Evolutionary conservation across 352 stramenopile species (phyloP).

Genomic region (Lagenidium sp.): DNA sequence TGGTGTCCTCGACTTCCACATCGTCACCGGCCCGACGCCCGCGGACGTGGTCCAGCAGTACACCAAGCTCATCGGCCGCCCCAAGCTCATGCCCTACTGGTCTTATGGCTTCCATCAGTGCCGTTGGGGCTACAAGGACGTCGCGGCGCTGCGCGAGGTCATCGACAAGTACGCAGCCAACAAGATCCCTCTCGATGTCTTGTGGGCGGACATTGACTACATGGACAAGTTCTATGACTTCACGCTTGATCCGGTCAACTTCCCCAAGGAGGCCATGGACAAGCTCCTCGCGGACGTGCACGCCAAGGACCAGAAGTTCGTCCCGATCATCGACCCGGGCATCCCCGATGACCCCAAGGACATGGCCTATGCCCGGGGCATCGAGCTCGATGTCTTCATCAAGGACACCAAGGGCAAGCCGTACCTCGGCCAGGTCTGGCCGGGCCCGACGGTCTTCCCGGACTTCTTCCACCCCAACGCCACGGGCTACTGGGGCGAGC

Average conservation of each 20-base stretch:
- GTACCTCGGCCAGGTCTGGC: slow-evolving; percentile 74
- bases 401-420: slow-evolving; percentile 53
- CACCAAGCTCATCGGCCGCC: slow-evolving; percentile 34
- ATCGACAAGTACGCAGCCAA: slow-evolving; percentile 24
- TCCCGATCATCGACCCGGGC: slow-evolving; percentile 78
- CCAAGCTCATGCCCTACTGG: slow-evolving; percentile 50
- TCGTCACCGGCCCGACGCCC: slow-evolving; percentile 33
- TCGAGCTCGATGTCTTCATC: slow-evolving; percentile 69
- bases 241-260: slow-evolving; percentile 39
- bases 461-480: slow-evolving; percentile 76
- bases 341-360: slow-evolving; percentile 50
- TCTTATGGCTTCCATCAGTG: slow-evolving; percentile 60
- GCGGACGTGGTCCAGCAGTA: slow-evolving; percentile 35
- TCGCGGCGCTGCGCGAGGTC: slow-evolving; percentile 12
- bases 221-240: slow-evolving; percentile 50
- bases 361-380: slow-evolving; percentile 37
- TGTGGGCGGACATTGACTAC: slow-evolving; percentile 56
- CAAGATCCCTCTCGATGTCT: slow-evolving; percentile 34
- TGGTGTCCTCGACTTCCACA: slow-evolving; percentile 49
- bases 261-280: slow-evolving; percentile 17
- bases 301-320: slow-evolving; percentile 41
- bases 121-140: slow-evolving; percentile 27
- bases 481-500: slow-evolving; percentile 51
- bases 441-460: slow-evolving; percentile 66
- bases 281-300: slow-evolving; percentile 45